Evolutionary conservation across 495 filamentous ascomycete genomes (phyloP), one percentile per base, ranked within the genome.

Genomic region (Trichoderma reesei): DNA sequence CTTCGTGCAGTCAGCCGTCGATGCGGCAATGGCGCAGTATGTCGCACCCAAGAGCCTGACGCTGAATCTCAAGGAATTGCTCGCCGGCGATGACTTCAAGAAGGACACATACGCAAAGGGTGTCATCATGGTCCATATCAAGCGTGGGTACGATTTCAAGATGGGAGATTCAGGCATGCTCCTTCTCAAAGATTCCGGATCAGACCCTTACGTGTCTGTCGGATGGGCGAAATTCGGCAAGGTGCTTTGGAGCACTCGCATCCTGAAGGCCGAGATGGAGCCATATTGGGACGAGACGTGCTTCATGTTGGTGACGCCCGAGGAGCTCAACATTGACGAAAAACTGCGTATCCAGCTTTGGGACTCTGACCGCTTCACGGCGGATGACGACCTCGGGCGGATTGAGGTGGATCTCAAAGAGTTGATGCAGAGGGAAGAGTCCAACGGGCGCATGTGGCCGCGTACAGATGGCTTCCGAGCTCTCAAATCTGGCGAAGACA

Each of bases 181-280:
- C 1, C 74, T 76, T 7, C 62, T 87, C 39, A 78, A 83, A 65
- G 67, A 77, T 8, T 86, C 87, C 5, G 84, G 83, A 31, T 82
- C 84, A 31, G 88, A 91, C 71, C 74, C 82, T 1, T 91, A 90
- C 68, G 84, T 90, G 34, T 83, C 80, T 10, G 83, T 89, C 16
- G 86, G 84, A 10, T 91, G 88, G 85, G 86, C 84, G 16, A 91
- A 90, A 65, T 89, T 89, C 68, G 85, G 86, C 59, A 90, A 90
- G 66, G 85, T 88, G 41, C 73, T 86, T 56, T 79, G 70, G 63
- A 84, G 82, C 48, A 90, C 79, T 39, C 85, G 81, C 70, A 83
- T 92, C 68, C 84, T 83, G 67, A 73, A 78, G 20, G 71, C 77
- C n/a, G 81, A 88, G 14, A 81, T 87, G 71, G 72, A 88, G 51